A percentile compares a stretch with the other conserved stretches of the same genome.
These are phyloP conservation scores for Debaryomyces subglobosus DNA, from an alignment of 1,139 yeast species.

Conservation along the genomic window DNA sequence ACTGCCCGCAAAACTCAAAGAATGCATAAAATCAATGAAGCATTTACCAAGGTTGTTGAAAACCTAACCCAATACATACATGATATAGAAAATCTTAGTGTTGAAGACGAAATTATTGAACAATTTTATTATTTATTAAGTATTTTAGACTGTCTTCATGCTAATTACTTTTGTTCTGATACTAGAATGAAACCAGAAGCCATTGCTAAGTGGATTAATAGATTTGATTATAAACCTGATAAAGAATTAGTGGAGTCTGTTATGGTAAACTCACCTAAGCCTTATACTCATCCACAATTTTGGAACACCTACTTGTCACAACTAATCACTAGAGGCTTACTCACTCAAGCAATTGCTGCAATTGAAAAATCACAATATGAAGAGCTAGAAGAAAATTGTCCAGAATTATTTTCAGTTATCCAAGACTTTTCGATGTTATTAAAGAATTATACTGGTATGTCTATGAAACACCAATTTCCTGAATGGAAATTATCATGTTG, in stretches of 20 bases:
- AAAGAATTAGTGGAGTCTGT: conserved; percentile 48
- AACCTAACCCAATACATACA: conserved; percentile 23
- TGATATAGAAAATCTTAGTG: conserved; percentile 19
- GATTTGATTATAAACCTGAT: conserved; percentile 64
- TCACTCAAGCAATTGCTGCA: conserved; percentile 56
- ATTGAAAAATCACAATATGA: conserved; percentile 45
- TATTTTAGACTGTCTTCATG: conserved; percentile 60
- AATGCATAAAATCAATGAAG: conserved; percentile 25
- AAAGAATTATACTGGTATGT: conserved; percentile 43
- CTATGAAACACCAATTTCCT: conserved; percentile 46
- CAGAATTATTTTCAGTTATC: conserved; percentile 42
- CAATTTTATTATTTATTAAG: conserved; percentile 42
- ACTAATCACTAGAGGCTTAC: conserved; percentile 63
- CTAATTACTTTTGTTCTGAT: conserved; percentile 50
- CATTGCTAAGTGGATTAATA: conserved; percentile 64
- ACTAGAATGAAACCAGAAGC: conserved; percentile 49
- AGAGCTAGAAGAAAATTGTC: conserved; percentile 32
- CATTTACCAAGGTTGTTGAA: conserved; percentile 32
- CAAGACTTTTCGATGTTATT: conserved; percentile 49
- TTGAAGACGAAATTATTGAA: conserved; percentile 19
- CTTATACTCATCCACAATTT: conserved; percentile 58
- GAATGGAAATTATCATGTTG: conserved; percentile 56
- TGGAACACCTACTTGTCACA: conserved; percentile 66
- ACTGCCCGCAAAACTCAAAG: conserved; percentile 14
- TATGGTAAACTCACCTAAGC: conserved; percentile 45